These are phyloP conservation scores for Sugiyamaella smithiae DNA, from an alignment of 805 yeast genomes.

Conservation along the genomic window DNA sequence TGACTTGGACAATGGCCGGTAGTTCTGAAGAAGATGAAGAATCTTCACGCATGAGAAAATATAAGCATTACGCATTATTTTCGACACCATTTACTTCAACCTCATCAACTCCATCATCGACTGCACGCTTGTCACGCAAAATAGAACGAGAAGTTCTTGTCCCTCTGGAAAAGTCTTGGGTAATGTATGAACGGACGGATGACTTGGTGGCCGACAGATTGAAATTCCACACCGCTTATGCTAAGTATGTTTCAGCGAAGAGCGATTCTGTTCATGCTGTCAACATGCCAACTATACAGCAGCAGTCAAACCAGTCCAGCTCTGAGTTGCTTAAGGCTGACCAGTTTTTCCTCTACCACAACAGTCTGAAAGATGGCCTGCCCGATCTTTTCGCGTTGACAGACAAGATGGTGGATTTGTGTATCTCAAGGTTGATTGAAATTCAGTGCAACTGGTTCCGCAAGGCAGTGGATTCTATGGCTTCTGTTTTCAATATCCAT, in stretches of 20 bases:
- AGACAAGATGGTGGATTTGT: slow-evolving; percentile 17
- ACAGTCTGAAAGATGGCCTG: slow-evolving; percentile 24
- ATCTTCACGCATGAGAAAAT: slow-evolving; percentile 9
- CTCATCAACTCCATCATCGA: slow-evolving; percentile 19
- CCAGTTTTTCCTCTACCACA: slow-evolving; percentile 23
- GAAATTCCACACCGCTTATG: slow-evolving; percentile 21
- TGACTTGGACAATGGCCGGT: slow-evolving; percentile 18
- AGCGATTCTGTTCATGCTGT: neutral
- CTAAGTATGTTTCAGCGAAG: slow-evolving; percentile 21
- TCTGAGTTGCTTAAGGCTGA: slow-evolving; percentile 22
- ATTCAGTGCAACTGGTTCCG: slow-evolving; percentile 27
- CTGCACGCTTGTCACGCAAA: slow-evolving; percentile 15
- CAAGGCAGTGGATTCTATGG: slow-evolving; percentile 23
- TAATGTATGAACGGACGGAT: slow-evolving; percentile 22
- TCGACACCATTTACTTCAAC: slow-evolving; percentile 19
- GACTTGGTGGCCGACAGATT: slow-evolving; percentile 17
- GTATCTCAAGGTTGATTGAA: slow-evolving; percentile 17
- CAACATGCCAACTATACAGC: slow-evolving; percentile 4
- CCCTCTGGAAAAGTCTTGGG: slow-evolving; percentile 20
- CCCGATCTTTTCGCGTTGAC: slow-evolving; percentile 23
- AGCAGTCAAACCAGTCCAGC: slow-evolving; percentile 7
- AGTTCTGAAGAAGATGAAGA: slow-evolving; percentile 12
- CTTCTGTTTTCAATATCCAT: slow-evolving; percentile 19
- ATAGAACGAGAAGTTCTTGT: slow-evolving; percentile 21
- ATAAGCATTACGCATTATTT: slow-evolving; percentile 20